phyloP scores from a whole-genome alignment of 2,329 filamentous ascomycete species.

The Trichophyton mentagrophytes region DNA sequence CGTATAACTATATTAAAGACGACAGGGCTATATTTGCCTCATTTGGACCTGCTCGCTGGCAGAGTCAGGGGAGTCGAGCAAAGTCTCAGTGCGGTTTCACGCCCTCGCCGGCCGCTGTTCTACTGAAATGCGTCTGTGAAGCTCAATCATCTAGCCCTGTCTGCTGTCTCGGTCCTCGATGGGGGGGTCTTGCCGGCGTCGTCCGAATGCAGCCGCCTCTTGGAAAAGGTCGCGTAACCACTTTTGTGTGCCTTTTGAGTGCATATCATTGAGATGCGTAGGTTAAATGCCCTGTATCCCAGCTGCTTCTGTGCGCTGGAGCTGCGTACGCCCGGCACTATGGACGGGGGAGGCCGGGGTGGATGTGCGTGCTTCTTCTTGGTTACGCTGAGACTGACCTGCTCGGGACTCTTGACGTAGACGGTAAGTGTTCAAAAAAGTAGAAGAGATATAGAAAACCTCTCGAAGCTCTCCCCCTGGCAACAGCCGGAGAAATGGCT shows the following conservation, averaged over 20 bases:
- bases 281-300: neutral
- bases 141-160: neutral
- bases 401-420: too few species aligned
- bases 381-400: too few species aligned
- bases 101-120: neutral
- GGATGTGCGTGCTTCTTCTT: too few species aligned
- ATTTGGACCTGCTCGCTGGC: neutral
- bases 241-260: neutral
- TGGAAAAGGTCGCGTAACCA: neutral
- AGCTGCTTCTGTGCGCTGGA: neutral
- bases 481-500: too few species aligned
- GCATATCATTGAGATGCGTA: neutral
- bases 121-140: neutral
- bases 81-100: neutral
- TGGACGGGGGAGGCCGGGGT: too few species aligned
- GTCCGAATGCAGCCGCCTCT: constrained; percentile 1
- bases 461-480: too few species aligned
- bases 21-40: neutral
- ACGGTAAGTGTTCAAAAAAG: too few species aligned
- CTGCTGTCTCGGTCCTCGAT: neutral
- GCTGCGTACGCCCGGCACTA: too few species aligned
- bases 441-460: too few species aligned
- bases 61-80: neutral
- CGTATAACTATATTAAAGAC: neutral
- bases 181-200: neutral